Evolutionary conservation across 768 basidiomycete species (phyloP), one percentile per base, ranked within the genome.

Genomic region (Lepiota brunneoincarnata): DNA sequence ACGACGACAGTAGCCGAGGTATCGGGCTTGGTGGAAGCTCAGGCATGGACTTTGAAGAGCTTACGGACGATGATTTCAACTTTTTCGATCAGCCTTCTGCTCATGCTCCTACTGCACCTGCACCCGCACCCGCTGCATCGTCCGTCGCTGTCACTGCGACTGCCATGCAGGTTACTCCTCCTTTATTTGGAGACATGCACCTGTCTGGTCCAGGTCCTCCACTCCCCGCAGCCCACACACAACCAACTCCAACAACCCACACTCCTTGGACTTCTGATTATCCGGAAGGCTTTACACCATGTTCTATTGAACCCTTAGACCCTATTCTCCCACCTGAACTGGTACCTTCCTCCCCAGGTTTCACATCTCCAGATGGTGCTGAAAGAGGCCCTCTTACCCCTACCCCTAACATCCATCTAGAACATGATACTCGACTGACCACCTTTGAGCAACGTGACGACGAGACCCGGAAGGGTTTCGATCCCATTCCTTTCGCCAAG

Each of bases 61-160:
- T 93, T 61, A 92, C 91, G 0, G 91, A 94, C 48, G 91, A 92
- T 51, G 91, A 94, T 67, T 94, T 93, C 67, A 87, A 81, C 65
- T 93, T 91, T 68, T 94, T 93, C 64, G 90, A 93, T 63, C 76
- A 75, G 21, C 84, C 83, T 0, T 72, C 78, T 1, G 51, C 42
- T 12, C 39, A 52, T 18, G 50, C 55, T 60, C 46, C 51, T 24
- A 26, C 52, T 35, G 39, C 51, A 17, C 41, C 42, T n/a, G 39
- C 51, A 9, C 59, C 41, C 17, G 49, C 44, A 31, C 18, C 38
- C 46, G 51, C 56, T 14, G 40, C 50, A 28, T 38, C 58, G 5
- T 20, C 51, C 18, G 15, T 38, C 17, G 34, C 48, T 49, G 18
- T 15, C 7, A 49, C 24, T 34, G 28, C 38, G 14, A 45, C 17